phyloP scores from a whole-genome alignment of 306 rosid genomes.

The Bauhinia variegata region DNA sequence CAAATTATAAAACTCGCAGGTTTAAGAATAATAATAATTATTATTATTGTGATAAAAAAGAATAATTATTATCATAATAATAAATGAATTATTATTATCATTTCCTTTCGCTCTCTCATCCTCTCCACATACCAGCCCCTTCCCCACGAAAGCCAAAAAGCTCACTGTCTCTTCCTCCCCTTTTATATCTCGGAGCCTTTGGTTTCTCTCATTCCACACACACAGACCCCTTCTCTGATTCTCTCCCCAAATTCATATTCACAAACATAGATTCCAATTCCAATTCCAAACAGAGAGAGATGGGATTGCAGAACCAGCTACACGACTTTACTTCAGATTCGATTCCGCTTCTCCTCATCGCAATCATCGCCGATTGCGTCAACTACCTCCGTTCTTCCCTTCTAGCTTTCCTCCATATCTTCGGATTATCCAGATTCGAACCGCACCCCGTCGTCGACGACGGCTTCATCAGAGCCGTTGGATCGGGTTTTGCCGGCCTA shows the following conservation, averaged over 20 bases:
- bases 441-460: conserved; percentile 48
- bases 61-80: no score
- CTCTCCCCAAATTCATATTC: conserved; percentile 2
- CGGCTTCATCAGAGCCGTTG: conserved; percentile 45
- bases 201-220: conserved; percentile 23
- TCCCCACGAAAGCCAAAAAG: not conserved
- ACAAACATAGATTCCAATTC: no score
- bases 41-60: no score
- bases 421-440: conserved; percentile 49
- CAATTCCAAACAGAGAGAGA: conserved; percentile 1
- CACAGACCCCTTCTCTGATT: not conserved
- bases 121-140: not conserved
- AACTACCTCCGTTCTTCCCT: conserved; percentile 59
- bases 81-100: no score
- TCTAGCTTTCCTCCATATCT: conserved; percentile 44
- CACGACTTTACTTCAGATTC: conserved; percentile 86
- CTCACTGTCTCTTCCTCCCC: not conserved
- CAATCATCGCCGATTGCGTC: conserved; percentile 63
- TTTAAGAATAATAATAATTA: no score
- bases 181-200: conserved; percentile 26
- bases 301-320: conserved; percentile 82
- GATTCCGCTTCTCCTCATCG: conserved; percentile 68
- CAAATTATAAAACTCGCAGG: no score
- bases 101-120: not conserved
- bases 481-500: conserved; percentile 69